A percentile compares a stretch with the other conserved stretches of the same genome.
phyloP scores from a whole-genome alignment of 2,329 filamentous ascomycete species.

The Aspergillus sp. region DNA sequence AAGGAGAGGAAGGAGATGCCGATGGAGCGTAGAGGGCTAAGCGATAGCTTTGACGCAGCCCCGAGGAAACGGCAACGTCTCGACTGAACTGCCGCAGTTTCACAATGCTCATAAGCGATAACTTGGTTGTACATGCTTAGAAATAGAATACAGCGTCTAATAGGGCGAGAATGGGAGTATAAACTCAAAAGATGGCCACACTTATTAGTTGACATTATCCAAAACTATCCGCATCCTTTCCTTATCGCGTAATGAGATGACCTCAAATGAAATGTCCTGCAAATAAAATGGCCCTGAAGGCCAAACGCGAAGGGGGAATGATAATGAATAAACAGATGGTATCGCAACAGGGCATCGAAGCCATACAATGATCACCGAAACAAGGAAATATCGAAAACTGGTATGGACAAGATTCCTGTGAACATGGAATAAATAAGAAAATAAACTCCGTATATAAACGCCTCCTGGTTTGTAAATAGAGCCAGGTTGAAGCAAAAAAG shows the following conservation, averaged over 20 bases:
- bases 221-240: conserved; percentile 11
- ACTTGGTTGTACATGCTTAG: background rate
- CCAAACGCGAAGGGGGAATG: conserved; percentile 17
- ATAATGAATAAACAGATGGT: conserved; percentile 18
- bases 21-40: conserved; percentile 48
- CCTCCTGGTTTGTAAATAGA: background rate
- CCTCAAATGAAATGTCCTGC: conserved; percentile 6
- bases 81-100: conserved; percentile 16
- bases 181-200: conserved; percentile 4
- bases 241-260: conserved; percentile 5
- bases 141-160: background rate
- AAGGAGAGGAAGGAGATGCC: conserved; percentile 82
- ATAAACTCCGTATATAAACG: conserved; percentile 12
- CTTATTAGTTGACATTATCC: conserved; percentile 19
- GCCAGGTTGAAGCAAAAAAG: background rate
- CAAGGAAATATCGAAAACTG: conserved; percentile 1
- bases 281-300: conserved; percentile 4
- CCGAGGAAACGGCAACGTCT: conserved; percentile 30
- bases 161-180: background rate
- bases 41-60: conserved; percentile 25
- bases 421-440: conserved; percentile 4
- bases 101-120: background rate
- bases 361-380: conserved; percentile 12
- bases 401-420: conserved; percentile 13
- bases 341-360: conserved; percentile 18